These are phyloP conservation scores for Rhodosporidiobolus sp. DNA, from an alignment of 768 basidiomycete genomes.

Conservation along the genomic window DNA sequence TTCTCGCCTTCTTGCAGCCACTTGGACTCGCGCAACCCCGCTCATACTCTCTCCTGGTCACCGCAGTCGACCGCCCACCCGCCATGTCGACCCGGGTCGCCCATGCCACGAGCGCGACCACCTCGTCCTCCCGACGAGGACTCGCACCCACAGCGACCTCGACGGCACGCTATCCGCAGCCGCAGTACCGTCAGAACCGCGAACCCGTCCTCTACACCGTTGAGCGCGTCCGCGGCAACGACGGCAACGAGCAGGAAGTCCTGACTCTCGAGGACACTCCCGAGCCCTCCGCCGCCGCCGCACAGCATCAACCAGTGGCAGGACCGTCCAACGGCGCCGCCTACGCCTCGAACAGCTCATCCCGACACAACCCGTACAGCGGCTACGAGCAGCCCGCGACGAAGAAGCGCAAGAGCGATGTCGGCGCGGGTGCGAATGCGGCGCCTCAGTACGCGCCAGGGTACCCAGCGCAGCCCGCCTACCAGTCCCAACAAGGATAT, in stretches of 20 bases:
- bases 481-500: neutral
- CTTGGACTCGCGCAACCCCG: neutral
- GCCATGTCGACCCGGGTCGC: neutral
- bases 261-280: slow-evolving; percentile 41
- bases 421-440: neutral
- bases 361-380: slow-evolving; percentile 3
- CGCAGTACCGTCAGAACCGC: neutral
- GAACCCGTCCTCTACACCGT: slow-evolving; percentile 24
- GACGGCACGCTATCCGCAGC: neutral
- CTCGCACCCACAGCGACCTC: too few relatives aligned
- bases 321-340: neutral
- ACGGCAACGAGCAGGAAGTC: slow-evolving; percentile 33
- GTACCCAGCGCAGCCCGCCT: neutral
- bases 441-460: neutral
- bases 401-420: slow-evolving; percentile 35
- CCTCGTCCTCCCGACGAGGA: neutral
- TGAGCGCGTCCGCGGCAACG: slow-evolving; percentile 10
- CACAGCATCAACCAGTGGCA: neutral
- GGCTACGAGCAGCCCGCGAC: slow-evolving; percentile 18
- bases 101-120: neutral
- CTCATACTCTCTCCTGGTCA: neutral
- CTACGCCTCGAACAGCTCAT: slow-evolving; percentile 3
- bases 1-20: neutral
- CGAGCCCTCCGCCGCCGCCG: slow-evolving; percentile 10
- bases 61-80: slow-evolving; percentile 16